Conservation (phyloP, 768 basidiomycete species). For the Termitomyces sp. region DNA sequence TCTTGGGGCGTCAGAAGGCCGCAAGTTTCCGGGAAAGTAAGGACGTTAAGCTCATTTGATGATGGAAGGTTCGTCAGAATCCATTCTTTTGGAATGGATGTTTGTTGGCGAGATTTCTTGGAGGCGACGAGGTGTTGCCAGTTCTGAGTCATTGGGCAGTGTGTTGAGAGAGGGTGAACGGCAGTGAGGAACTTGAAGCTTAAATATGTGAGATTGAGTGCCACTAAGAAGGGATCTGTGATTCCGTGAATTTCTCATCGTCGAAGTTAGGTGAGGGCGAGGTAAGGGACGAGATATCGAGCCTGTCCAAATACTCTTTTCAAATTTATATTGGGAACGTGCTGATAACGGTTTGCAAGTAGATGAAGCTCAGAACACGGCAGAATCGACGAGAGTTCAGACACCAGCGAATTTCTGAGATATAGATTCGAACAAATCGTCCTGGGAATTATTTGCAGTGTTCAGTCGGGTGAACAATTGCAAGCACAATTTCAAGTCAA, state of each 20-base stretch:
- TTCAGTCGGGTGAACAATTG: neutral
- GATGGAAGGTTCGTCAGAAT: conserved; percentile 44
- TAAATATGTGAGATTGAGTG: neutral
- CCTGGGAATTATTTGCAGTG: neutral
- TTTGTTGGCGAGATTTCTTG: conserved; percentile 51
- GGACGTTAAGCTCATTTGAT: conserved; percentile 47
- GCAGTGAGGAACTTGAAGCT: too few species aligned
- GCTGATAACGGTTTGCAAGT: neutral
- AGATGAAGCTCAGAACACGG: neutral
- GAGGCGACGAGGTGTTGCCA: conserved; percentile 55
- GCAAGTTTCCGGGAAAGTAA: conserved; percentile 47
- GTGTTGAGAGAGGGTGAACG: neutral
- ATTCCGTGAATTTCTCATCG: neutral
- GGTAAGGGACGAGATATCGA: neutral
- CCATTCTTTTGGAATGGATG: conserved; percentile 66
- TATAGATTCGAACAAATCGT: neutral
- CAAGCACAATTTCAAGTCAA: too few species aligned
- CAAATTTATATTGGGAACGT: too few species aligned
- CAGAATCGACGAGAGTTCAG: too few species aligned
- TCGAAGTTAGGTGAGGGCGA: neutral
- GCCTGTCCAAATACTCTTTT: too few species aligned
- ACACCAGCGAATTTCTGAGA: neutral
- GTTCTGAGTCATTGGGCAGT: conserved; percentile 20
- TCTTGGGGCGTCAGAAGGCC: conserved; percentile 55
- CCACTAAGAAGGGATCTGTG: neutral